phyloP scores from a whole-genome alignment of 345 rosid genomes.

The Limnanthes douglasii region DNA sequence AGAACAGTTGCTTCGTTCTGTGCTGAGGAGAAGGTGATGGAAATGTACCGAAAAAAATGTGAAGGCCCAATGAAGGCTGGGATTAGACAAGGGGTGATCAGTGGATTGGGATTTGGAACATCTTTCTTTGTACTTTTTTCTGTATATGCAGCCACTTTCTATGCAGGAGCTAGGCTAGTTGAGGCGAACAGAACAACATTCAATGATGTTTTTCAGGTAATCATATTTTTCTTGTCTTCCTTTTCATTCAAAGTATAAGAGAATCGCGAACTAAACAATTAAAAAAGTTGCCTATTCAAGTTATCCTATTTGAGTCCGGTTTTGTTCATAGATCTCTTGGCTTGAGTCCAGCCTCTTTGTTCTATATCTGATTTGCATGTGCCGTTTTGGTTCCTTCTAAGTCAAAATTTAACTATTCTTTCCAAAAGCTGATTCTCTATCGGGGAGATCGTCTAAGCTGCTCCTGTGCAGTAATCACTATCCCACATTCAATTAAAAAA shows the following conservation, averaged over 20 bases:
- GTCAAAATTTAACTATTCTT: no score
- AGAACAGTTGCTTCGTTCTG: slow-evolving; percentile 87
- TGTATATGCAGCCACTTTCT: slow-evolving; percentile 54
- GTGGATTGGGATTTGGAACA: slow-evolving; percentile 57
- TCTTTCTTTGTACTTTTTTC: slow-evolving; percentile 41
- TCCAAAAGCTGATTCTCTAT: no score
- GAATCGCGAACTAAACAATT: not conserved
- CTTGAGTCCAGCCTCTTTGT: no score
- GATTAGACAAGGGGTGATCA: slow-evolving; percentile 48
- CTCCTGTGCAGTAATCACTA: no score
- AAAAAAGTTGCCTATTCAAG: no score
- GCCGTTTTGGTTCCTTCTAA: not conserved
- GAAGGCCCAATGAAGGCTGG: slow-evolving; percentile 69
- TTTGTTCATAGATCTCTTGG: no score
- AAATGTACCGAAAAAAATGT: slow-evolving; percentile 54
- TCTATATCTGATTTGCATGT: no score
- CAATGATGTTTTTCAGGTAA: slow-evolving; percentile 51
- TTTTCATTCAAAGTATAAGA: not conserved
- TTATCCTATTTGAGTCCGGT: no score
- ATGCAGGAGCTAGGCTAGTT: slow-evolving; percentile 63
- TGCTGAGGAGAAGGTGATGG: slow-evolving; percentile 76
- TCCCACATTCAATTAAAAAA: no score
- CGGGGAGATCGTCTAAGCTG: no score
- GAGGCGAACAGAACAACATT: slow-evolving; percentile 34
- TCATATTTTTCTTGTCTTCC: not conserved